phyloP scores from a whole-genome alignment of 176 grass and related monocot species.

The Oryza meridionalis region DNA sequence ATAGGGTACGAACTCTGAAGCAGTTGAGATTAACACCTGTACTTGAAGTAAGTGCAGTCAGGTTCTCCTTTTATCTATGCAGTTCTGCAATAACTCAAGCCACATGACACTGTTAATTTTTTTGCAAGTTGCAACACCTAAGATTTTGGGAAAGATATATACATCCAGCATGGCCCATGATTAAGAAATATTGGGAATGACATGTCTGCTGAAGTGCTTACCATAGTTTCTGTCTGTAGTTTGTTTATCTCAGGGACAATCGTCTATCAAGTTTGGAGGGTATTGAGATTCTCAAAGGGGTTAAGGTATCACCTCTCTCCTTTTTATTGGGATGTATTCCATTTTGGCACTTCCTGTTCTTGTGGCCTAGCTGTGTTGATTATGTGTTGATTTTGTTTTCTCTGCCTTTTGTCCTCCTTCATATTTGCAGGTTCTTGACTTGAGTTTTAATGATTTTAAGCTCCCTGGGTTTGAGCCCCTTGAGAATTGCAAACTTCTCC shows the following conservation, averaged over 20 bases:
- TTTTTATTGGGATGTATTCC: conserved; percentile 24
- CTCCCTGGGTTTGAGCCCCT: conserved; percentile 82
- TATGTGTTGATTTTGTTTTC: conserved; percentile 30
- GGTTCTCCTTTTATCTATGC: conserved; percentile 25
- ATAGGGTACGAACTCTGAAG: conserved; percentile 75
- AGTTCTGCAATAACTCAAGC: conserved; percentile 37
- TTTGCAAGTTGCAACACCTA: conserved; percentile 20
- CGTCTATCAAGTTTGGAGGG: conserved; percentile 89
- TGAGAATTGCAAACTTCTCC: conserved; percentile 81
- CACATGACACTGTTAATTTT: neutral
- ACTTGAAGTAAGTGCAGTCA: conserved; percentile 69
- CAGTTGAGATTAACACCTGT: conserved; percentile 75
- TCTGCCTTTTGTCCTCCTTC: conserved; percentile 13
- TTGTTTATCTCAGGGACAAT: conserved; percentile 99
- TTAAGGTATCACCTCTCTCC: conserved; percentile 68
- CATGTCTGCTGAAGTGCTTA: conserved; percentile 20
- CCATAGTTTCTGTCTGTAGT: conserved; percentile 57
- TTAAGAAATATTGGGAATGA: neutral
- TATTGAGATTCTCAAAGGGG: conserved; percentile 77
- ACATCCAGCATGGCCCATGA: neutral
- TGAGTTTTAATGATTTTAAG: conserved; percentile 99
- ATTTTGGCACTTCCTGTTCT: neutral
- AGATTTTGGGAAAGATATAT: conserved; percentile 18
- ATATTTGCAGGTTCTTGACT: conserved; percentile 85
- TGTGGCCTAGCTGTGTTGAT: neutral